Base-by-base conservation (phyloP, 1,139 yeast genomes). In the Candida neerlandica region DNA sequence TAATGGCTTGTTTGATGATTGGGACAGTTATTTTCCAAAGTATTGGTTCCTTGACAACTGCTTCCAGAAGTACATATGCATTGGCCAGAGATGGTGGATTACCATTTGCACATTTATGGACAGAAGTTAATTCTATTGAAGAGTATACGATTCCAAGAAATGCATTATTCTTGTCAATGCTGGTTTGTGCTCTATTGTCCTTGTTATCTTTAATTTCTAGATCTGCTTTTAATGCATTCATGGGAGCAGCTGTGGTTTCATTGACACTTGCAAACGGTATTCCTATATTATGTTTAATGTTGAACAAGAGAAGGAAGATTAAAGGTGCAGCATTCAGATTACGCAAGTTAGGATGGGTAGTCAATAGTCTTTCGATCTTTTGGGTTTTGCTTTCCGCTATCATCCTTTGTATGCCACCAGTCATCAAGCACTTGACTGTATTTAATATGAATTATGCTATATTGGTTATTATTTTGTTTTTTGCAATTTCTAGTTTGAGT, bases 41-140 rank as follows among this genome's bases (percentile, higher is more conserved):
- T 4, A 84, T 87, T 51, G 95, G 96, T 34, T 77, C 94, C 0
- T 75, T 89, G 32, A 88, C 96, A 0, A 89, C 96, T 0, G 92
- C 95, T 0, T 88, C 96, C 5, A 82, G 97, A 71, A 84, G 89
- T 33, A 87, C 92, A 0, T 90, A 84, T 71, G 90, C 96, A 12
- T 85, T 90, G 68, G 89, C 96, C 47, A 82, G 97, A 67, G 97
- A 90, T 64, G 91, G 88, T 43, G 96, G 95, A 0, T 70, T 90
- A 44, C 97, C 97, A 0, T 83, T 77, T 57, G 81, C 85, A 51
- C 72, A 78, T 10, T 64, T 78, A 37, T 87, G 91, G 87, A 78
- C 83, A 4, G 78, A 79, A 56, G 89, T 89, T 40, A 85, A 85
- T 55, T 73, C 81, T 2, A 66, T 71, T 11, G 85, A 85, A 44